phyloP scores from a whole-genome alignment of 345 rosid genomes.

The Melastoma malabathricum region DNA sequence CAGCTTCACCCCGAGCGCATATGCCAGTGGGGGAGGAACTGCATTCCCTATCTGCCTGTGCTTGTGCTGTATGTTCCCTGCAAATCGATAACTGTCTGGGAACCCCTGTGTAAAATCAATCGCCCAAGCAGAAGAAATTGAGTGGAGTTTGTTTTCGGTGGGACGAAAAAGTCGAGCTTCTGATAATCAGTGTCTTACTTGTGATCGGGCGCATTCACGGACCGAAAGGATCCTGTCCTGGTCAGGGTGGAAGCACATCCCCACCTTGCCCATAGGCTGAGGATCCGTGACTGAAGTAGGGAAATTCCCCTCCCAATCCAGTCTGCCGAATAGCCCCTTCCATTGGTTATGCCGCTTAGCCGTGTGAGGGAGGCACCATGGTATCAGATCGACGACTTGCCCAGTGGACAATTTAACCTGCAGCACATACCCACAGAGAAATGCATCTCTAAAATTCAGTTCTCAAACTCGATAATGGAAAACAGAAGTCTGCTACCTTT shows the following conservation, averaged over 20 bases:
- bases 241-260: slow-evolving; percentile 88
- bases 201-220: slow-evolving; percentile 86
- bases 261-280: slow-evolving; percentile 93
- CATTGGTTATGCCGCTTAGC: slow-evolving; percentile 67
- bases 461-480: background rate
- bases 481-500: slow-evolving; percentile 25
- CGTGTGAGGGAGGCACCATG: slow-evolving; percentile 72
- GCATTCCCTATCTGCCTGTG: slow-evolving; percentile 93
- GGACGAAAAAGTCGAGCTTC: background rate
- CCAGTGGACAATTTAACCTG: slow-evolving; percentile 61
- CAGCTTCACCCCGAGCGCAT: slow-evolving; percentile 67
- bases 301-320: slow-evolving; percentile 91
- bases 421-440: slow-evolving; percentile 1
- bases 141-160: background rate
- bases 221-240: slow-evolving; percentile 77
- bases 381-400: slow-evolving; percentile 51
- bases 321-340: slow-evolving; percentile 83
- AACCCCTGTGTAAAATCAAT: slow-evolving; percentile 46
- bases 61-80: slow-evolving; percentile 46
- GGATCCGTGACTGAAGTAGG: slow-evolving; percentile 86
- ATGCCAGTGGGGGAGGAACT: slow-evolving; percentile 81
- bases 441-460: background rate
- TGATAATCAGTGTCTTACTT: slow-evolving; percentile 24
- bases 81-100: slow-evolving; percentile 52
- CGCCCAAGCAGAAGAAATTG: background rate